A percentile compares a stretch with the other conserved stretches of the same genome.
phyloP scores from a whole-genome alignment of 1,284 basidiomycete species.

The Cryptococcus maquisensis region DNA sequence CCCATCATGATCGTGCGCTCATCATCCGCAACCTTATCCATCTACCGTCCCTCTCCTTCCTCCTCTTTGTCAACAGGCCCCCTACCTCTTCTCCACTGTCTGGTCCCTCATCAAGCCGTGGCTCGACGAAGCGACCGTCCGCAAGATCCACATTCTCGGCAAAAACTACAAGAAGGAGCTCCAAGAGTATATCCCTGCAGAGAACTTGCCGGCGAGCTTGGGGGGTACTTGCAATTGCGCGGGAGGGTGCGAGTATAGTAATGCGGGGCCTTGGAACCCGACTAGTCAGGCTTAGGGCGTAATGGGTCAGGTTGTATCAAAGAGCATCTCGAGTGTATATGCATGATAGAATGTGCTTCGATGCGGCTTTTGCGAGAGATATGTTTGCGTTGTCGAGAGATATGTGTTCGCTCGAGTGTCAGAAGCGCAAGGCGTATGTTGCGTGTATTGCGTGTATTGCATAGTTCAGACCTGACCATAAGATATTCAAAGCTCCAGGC shows the following conservation, averaged over 20 bases:
- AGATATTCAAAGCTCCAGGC: too few relatives aligned
- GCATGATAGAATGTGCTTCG: too few relatives aligned
- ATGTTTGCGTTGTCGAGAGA: too few relatives aligned
- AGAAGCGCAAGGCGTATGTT: too few relatives aligned
- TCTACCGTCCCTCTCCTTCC: not conserved
- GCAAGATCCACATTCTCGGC: constrained; percentile 83
- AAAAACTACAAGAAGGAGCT: constrained; percentile 61
- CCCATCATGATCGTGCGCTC: not conserved
- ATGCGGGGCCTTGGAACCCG: constrained; percentile 88
- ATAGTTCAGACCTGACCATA: too few relatives aligned
- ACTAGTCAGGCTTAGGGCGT: not conserved
- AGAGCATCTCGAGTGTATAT: too few relatives aligned
- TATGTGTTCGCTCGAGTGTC: too few relatives aligned
- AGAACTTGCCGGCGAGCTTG: constrained; percentile 79
- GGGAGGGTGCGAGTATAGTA: constrained; percentile 80
- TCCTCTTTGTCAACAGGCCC: constrained; percentile 50
- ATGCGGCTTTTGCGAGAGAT: too few relatives aligned
- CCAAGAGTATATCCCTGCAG: constrained; percentile 71
- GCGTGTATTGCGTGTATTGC: too few relatives aligned
- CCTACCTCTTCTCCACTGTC: constrained; percentile 84
- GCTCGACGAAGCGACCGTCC: constrained; percentile 91
- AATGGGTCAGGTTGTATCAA: too few relatives aligned
- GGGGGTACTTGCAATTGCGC: constrained; percentile 77
- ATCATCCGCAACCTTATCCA: not conserved
- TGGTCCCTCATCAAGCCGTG: constrained; percentile 89